Evolutionary conservation across 1,284 basidiomycete genomes (phyloP).

Genomic region (Pseudozyma hubeiensis): DNA sequence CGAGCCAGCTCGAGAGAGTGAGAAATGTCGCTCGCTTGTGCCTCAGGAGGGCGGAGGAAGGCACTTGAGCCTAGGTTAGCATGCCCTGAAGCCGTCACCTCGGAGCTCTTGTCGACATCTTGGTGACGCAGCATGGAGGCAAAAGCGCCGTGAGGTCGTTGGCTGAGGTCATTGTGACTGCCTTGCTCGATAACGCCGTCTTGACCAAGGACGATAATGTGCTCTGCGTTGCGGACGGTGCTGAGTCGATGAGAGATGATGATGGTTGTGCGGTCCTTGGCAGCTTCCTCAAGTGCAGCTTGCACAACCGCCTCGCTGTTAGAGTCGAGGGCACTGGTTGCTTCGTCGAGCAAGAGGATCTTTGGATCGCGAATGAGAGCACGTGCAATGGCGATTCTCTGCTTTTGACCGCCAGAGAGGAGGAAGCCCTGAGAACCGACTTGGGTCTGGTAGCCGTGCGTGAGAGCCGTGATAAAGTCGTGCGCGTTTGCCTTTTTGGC

Average conservation of each 20-base stretch:
- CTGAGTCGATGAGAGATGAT: slow-evolving; percentile 7
- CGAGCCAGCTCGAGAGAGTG: slow-evolving; percentile 4
- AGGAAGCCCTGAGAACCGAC: slow-evolving; percentile 40
- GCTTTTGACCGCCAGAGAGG: slow-evolving; percentile 40
- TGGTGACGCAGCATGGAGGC: slow-evolving; percentile 2
- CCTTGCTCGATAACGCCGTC: slow-evolving; percentile 54
- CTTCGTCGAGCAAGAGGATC: slow-evolving; percentile 71
- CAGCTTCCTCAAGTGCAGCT: slow-evolving; percentile 26
- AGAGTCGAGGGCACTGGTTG: slow-evolving; percentile 87
- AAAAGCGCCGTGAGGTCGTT: not conserved
- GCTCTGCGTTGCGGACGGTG: slow-evolving; percentile 5
- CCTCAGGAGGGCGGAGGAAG: not conserved
- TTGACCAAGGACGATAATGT: slow-evolving; percentile 55
- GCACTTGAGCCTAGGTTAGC: not conserved
- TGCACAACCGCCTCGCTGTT: slow-evolving; percentile 71
- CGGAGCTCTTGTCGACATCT: not conserved
- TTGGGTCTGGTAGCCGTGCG: slow-evolving; percentile 38
- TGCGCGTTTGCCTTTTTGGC: slow-evolving; percentile 50
- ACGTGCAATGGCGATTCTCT: slow-evolving; percentile 36
- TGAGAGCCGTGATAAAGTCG: slow-evolving; percentile 26
- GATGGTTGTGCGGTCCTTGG: slow-evolving; percentile 6
- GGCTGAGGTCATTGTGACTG: slow-evolving; percentile 39
- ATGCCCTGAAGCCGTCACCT: not conserved
- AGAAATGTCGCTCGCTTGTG: not conserved
- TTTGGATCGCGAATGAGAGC: slow-evolving; percentile 38